Conservation (phyloP, 345 rosid genomes). For the Boechera stricta region DNA sequence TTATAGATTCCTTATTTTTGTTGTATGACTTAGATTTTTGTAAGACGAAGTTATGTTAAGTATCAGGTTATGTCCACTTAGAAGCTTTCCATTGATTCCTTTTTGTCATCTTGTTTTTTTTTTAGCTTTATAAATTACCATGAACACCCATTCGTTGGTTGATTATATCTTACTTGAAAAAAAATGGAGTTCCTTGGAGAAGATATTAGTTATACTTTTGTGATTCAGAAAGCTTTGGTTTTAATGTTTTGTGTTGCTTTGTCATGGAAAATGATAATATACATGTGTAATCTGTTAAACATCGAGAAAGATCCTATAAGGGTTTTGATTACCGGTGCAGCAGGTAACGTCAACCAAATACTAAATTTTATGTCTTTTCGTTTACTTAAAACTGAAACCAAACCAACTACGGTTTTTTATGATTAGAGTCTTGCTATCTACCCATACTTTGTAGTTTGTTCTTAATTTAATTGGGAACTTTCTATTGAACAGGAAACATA, state of each 20-base stretch:
- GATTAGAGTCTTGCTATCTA: neutral
- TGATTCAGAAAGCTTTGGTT: conserved; percentile 62
- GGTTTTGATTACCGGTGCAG: conserved; percentile 77
- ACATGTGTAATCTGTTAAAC: conserved; percentile 59
- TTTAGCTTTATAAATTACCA: conserved; percentile 32
- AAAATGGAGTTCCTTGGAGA: conserved; percentile 46
- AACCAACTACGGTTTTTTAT: no score
- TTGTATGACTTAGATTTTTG: conserved; percentile 10
- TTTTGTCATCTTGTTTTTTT: neutral
- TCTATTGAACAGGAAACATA: conserved; percentile 65
- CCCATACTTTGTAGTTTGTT: neutral
- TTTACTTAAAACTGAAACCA: no score
- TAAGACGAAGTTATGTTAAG: conserved; percentile 25
- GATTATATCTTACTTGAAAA: conserved; percentile 12
- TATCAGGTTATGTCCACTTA: conserved; percentile 42
- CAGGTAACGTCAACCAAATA: conserved; percentile 54
- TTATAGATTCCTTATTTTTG: conserved; percentile 32
- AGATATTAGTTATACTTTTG: conserved; percentile 30
- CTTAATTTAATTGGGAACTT: neutral
- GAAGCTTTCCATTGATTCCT: conserved; percentile 30
- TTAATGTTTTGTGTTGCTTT: conserved; percentile 50
- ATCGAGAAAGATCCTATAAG: conserved; percentile 65
- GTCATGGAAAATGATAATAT: conserved; percentile 61
- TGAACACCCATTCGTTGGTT: conserved; percentile 29
- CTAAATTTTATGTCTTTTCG: neutral